Base-by-base conservation (phyloP, 768 basidiomycete genomes). In the Tricholoma matsutake region DNA sequence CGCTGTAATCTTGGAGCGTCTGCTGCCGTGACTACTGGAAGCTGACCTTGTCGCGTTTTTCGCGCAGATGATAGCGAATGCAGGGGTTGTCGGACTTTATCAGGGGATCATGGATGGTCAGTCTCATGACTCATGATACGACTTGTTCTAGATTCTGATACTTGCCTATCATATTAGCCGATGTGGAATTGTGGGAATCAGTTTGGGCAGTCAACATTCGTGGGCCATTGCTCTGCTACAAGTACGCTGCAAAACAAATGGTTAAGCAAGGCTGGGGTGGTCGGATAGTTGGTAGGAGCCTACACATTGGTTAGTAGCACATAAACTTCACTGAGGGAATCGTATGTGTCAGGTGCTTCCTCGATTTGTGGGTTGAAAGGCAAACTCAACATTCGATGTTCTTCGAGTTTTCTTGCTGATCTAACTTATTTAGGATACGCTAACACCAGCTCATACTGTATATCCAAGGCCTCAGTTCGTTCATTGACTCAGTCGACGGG, bases 21-120 rank as follows among this genome's bases (percentile, higher is more conserved):
- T 10, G 20, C 20, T 20, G 4, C 4, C 2, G 18, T 13, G 11
- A 6, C 18, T 6, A 45, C 20, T 4, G 10, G 7, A 11, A 28
- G 16, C 2, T 49, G 14, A 8, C 14, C 29, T 6, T 14, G 14
- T 28, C 2, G n/a, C 1, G 1, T 2, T 29, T 4, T 6, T 49
- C n/a, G 28, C 2, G 7, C 60, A 78, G 76, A 77, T 81, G 77
- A 73, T 82, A 2, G 79, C 81, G 5, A 82, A 82, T 66, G 81
- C 80, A 6, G 80, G 79, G 1, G 71, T 78, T 51, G 55, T 61
- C 51, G 29, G 54, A 20, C 16, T 54, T 4, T 13, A 62, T 3
- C 61, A 62, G 34, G 51, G 63, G 5, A 55, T 73, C 52, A 16
- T 66, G 10, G 69, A 72, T 13, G 61, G 71, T 35, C 10, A 35